These are phyloP conservation scores for Cercis canadensis DNA, from an alignment of 306 rosid species.

Conservation along the genomic window DNA sequence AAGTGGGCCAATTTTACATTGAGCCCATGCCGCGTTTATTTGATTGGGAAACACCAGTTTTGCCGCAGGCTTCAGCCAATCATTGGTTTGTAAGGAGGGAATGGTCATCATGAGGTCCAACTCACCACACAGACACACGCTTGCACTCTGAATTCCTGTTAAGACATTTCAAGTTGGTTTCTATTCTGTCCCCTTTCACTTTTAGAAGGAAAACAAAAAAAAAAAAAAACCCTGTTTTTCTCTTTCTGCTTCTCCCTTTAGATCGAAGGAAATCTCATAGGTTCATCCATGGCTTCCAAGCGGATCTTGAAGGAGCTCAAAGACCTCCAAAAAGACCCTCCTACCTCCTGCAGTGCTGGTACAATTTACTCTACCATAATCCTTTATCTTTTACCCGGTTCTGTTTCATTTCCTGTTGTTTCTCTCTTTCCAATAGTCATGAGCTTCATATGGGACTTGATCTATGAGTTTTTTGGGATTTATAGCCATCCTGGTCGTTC, in stretches of 20 bases:
- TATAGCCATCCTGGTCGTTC: constrained; percentile 6
- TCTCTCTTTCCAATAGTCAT: background rate
- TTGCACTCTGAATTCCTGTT: background rate
- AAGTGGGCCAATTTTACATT: background rate
- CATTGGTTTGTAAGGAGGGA: background rate
- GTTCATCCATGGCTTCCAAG: constrained; percentile 75
- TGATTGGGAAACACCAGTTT: no score
- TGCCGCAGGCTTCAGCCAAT: no score
- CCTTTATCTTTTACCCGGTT: background rate
- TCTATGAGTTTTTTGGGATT: constrained; percentile 34
- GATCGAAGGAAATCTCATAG: constrained; percentile 52
- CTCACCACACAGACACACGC: background rate
- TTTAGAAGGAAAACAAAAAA: no score
- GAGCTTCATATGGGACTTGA: constrained; percentile 38
- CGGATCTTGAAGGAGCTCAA: constrained; percentile 92
- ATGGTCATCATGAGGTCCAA: no score
- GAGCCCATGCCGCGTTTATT: background rate
- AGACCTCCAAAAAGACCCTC: constrained; percentile 89
- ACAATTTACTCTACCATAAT: constrained; percentile 17
- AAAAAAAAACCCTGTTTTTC: background rate
- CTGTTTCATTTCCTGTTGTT: background rate
- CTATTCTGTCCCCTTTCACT: background rate
- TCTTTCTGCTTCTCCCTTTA: constrained; percentile 18
- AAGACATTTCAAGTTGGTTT: constrained; percentile 14
- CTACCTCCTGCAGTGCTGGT: constrained; percentile 92